Percentiles rank a stretch among this genome's conserved stretches.
These are phyloP conservation scores for Yamadazyma insecticola DNA, from an alignment of 805 yeast genomes.

Conservation along the genomic window DNA sequence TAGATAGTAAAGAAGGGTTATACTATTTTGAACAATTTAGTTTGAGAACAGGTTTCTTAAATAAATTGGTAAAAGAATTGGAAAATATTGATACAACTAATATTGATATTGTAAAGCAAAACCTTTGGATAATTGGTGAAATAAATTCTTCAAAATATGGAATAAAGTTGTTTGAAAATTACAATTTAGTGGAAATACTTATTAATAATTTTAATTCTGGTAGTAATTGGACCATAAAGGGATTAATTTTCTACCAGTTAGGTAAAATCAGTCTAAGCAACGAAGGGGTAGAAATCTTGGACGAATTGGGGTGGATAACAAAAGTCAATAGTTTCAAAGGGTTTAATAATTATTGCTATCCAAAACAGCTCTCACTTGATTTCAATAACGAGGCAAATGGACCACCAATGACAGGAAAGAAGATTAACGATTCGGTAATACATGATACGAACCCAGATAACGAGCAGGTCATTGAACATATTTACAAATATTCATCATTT, in stretches of 20 bases:
- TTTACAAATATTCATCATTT: constrained; percentile 49
- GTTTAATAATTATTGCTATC: constrained; percentile 18
- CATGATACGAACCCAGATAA: too few relatives aligned
- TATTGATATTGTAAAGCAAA: constrained; percentile 51
- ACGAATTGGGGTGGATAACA: constrained; percentile 68
- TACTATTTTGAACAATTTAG: constrained; percentile 36
- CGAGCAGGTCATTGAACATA: constrained; percentile 12
- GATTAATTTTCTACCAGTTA: constrained; percentile 71
- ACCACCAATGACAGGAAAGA: background rate
- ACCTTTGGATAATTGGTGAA: constrained; percentile 84
- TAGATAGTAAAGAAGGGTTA: constrained; percentile 78
- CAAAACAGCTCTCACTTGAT: constrained; percentile 8
- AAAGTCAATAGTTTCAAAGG: constrained; percentile 15
- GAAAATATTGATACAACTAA: constrained; percentile 1
- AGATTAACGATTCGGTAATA: too few relatives aligned
- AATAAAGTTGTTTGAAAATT: constrained; percentile 39
- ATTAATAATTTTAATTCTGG: constrained; percentile 32
- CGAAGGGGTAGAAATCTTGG: constrained; percentile 81
- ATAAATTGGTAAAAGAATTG: constrained; percentile 3
- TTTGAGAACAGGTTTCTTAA: constrained; percentile 4
- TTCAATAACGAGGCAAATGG: constrained; percentile 1
- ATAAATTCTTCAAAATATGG: constrained; percentile 74
- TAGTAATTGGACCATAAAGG: constrained; percentile 55
- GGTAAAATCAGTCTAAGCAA: constrained; percentile 69
- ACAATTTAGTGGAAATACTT: constrained; percentile 28